Base-by-base conservation (phyloP, 139 green algal genomes). In the Chlorella sp. region DNA sequence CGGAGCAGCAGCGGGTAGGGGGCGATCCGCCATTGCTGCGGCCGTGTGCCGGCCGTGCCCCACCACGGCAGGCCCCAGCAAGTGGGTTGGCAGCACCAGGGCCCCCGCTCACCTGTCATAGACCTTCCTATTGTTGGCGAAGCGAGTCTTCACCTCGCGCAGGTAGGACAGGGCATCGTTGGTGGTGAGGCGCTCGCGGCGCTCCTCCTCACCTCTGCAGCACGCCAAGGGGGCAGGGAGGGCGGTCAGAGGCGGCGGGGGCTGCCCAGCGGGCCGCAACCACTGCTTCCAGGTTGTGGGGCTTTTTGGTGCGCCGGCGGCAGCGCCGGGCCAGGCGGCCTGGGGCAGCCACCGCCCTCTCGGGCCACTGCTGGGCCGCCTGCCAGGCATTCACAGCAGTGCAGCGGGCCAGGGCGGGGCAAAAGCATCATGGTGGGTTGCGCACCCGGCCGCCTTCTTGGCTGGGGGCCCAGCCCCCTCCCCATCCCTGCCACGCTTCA, bases 151-250 rank as follows among this genome's bases (percentile, higher is more conserved):
- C 56, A 97, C 94, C 34, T 96, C 92, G 19, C 95, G 87, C n/a
- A 98, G 87, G 80, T 98, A 98, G n/a, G 85, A 89, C 34, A 98
- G 84, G 0, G 94, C 94, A 85, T 98, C 94, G 77, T 92, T 88
- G 28, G 94, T 96, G 43, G 94, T 97, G 41, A 95, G 88, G 44
- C 85, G 73, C 80, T 91, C 87, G 36, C 75, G 41, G 28, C 74
- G 69, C n/a, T 87, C 73, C 38, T 76, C 85, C 41, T 69, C 73
- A 7, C 76, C 72, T 58, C 73, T 65, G 26, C 13, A 46, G 46
- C 46, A 44, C 26, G 40, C 43, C 11, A 44, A 46, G 44, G 73
- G 67, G 36, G 32, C 36, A 74, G 36, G 67, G 32, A 44, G 36
- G 67, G 67, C 20, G 13, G 67, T 36, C 60, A 68, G 60, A 24